Evolutionary conservation across 768 basidiomycete species (phyloP), one percentile per base, ranked within the genome.

Genomic region (Cubamyces lactineus): DNA sequence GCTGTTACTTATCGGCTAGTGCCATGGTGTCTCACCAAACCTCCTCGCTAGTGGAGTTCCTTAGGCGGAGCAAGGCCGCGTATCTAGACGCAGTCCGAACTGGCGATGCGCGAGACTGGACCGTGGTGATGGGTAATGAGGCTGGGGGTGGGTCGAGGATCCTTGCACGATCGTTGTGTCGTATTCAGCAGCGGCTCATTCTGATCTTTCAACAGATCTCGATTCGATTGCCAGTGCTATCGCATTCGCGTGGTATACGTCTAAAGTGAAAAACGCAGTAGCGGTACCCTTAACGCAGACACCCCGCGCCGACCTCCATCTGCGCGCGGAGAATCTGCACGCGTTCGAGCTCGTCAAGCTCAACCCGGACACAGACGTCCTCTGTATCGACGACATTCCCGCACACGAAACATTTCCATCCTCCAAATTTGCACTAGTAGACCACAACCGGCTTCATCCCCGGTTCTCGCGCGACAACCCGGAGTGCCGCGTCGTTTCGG

Each of bases 121-220:
- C 85, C 0, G 80, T 97, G 5, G 89, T 87, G 0, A 92, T 95
- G 87, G 96, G 96, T 0, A 99, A 99, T 73, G 96, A 98, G 75
- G 94, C 96, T 15, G 96, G 96, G 70, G 96, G 96, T 96, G 72
- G 60, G 77, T 69, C 7, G 19, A 34, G 21, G 26, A 8, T 26
- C 19, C 23, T 55, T 12, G 28, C 16, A 19, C 48, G 34, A 38
- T 19, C 40, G 26, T 38, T 5, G 15, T 49, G 48, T 23, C 6
- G 7, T 38, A 17, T 51, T 16, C n/a, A 9, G 12, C 11, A 17
- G n/a, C 13, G 17, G 24, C 39, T 40, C 13, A 21, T 9, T 26
- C 38, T 19, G 15, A 7, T 34, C 34, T 34, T 34, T 11, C 34
- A 2, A 12, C 17, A 98, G 96, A 99, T 74, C 85, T 98, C 38